Conservation (phyloP, 352 stramenopile genomes). For the Phytophthora hybrid region DNA sequence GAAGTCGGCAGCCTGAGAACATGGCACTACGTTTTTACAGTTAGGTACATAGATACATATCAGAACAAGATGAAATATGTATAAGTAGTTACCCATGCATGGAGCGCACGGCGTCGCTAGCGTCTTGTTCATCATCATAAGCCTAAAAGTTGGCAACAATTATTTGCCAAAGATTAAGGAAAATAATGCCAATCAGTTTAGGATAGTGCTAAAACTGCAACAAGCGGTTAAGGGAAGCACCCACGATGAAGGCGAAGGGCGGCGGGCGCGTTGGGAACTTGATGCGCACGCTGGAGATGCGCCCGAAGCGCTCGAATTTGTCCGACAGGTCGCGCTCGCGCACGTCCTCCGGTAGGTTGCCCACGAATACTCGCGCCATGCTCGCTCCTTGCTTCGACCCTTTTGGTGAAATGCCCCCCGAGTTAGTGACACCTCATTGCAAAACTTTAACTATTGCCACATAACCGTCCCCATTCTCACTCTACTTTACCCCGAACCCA, state of each 20-base stretch:
- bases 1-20: conserved; percentile 50
- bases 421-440: conserved; percentile 13
- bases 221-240: conserved; percentile 9
- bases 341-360: conserved; percentile 67
- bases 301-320: conserved; percentile 63
- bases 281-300: conserved; percentile 50
- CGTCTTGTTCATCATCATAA: conserved; percentile 65
- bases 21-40: conserved; percentile 12
- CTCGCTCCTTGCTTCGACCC: not conserved
- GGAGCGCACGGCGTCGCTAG: conserved; percentile 57
- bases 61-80: not conserved
- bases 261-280: conserved; percentile 62
- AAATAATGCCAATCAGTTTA: not conserved
- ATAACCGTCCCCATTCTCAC: conserved; percentile 6
- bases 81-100: conserved; percentile 61
- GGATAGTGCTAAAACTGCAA: not conserved
- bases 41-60: not conserved
- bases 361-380: conserved; percentile 65
- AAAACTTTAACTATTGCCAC: conserved; percentile 1
- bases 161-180: not conserved
- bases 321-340: conserved; percentile 65
- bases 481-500: not conserved
- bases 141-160: conserved; percentile 41
- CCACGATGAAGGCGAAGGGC: conserved; percentile 72
- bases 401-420: not conserved